Conservation (phyloP, 139 green algal genomes). For the Prasinococcaceae sp. region DNA sequence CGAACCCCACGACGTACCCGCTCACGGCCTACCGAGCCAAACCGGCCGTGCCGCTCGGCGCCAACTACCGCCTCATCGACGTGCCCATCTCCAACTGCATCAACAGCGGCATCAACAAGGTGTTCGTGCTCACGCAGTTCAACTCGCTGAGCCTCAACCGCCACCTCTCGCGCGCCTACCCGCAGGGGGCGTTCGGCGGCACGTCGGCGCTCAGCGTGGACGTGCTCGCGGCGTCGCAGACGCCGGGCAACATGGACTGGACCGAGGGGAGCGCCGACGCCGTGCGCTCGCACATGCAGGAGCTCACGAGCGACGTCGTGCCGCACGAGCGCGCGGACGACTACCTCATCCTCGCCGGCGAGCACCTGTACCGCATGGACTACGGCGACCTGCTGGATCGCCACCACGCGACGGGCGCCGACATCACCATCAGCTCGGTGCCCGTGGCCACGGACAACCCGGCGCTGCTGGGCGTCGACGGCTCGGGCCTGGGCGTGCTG, state of each 20-base stretch:
- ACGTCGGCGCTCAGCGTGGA: no score
- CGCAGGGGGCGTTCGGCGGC: no score
- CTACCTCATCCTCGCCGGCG: not conserved
- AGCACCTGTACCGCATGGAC: conserved; percentile 2
- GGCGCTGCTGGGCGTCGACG: not conserved
- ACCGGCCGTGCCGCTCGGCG: conserved; percentile 94
- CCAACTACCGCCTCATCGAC: conserved; percentile 95
- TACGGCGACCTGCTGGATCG: not conserved
- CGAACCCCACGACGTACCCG: no score
- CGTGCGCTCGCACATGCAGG: conserved; percentile 84
- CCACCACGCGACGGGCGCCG: not conserved
- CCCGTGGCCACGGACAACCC: not conserved
- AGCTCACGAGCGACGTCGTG: no score
- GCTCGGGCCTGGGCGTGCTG: not conserved
- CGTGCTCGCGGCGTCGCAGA: conserved; percentile 82
- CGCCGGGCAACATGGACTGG: conserved; percentile 56
- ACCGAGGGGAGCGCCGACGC: conserved; percentile 95
- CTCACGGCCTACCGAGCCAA: no score
- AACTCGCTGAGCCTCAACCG: conserved; percentile 97
- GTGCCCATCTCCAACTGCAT: conserved; percentile 99
- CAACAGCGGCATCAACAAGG: conserved; percentile 95
- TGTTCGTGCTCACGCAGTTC: conserved; percentile 93
- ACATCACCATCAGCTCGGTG: not conserved
- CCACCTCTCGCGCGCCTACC: conserved; percentile 88
- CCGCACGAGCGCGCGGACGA: no score